Evolutionary conservation across 257 asterid species (phyloP), one percentile per base, ranked within the genome.

Genomic region (Datura wrightii): DNA sequence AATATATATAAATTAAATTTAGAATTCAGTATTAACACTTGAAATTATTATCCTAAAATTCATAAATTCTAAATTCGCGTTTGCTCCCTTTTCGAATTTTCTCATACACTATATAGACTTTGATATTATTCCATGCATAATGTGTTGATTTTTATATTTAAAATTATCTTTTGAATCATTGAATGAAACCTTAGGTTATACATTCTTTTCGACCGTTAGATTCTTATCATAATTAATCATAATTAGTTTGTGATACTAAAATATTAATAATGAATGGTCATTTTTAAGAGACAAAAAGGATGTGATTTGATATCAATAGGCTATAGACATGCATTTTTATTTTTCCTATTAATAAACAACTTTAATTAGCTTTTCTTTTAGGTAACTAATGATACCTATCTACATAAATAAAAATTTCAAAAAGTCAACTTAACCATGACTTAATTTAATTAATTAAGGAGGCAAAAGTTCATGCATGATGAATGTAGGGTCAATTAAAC

Each of bases 381-480:
- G 63, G 82, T 52, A 31, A 76, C 44, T 14, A 50, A 50, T 76
- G 82, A 31, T 76, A 48, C 62, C 44, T 76, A 50, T 76, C 82
- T 50, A 50, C 82, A 50, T 24, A 8, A 13, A 76, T 1, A 53
- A 50, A 76, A 11, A 0, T 31, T 14, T 9, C 31, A 24, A 50
- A 5, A 76, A 78, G 63, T 78, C 82, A 78, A 78, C 82, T 52
- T 78, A 78, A 74, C 11, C 14, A 78, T 78, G 46, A 78, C 31
- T 52, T 52, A 46, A 71, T 44, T 18, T 71, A 71, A 71, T 6
- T 31, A 50, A 39, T 2, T 24, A 24, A 48, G 42, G 80, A 74
- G 80, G 84, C 84, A 84, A 65, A 79, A 63, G 79, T 88, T 83
- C 86, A 87, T 88, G 91, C 84, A 89, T 84, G 66, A 80, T 71